Base-by-base conservation (phyloP, 2,329 filamentous ascomycete genomes). In the Pseudodiploospora longispora region DNA sequence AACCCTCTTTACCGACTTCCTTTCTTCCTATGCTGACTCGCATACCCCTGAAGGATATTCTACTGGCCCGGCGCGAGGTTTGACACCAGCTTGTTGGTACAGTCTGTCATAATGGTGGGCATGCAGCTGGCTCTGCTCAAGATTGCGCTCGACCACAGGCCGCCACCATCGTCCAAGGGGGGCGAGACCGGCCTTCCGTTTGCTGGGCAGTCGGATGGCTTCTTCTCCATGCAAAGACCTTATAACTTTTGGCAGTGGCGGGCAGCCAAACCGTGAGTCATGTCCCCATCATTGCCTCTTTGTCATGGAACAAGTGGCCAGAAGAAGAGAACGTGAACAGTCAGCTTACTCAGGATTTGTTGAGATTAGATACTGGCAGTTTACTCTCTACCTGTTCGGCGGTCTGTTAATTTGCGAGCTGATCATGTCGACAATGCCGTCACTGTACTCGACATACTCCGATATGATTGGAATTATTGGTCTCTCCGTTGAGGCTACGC, bases 171-270 rank as follows among this genome's bases (percentile, higher is more conserved):
- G 4, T 70, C 72, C 42, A 81, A 78, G 62, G 78, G 78, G 34
- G 78, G 79, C 45, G 78, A 81, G 41, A 69, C 74, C 6, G 69
- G 73, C 3, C 50, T 70, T 27, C 85, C 86, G 9, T 89, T 90
- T 60, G 70, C 76, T 2, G 76, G 74, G 27, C 57, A 68, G 6
- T 60, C 70, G 34, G 67, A 71, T 49, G 66, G 60, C 7, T 27
- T 56, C 6, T 58, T 58, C 47, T 55, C 56, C 7, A 56, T 56
- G n/a, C 71, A 69, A 48, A 71, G 86, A 27, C 86, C 86, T 1
- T 90, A 82, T 59, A 76, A 81, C 56, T 91, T 91, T 61, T 91
- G 87, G 87, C 85, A 87, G 63, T 91, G 87, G 87, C 75, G 80
- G 45, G 78, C 77, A 19, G 73, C 80, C 5, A 81, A 80, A 55